These are phyloP conservation scores for Cladosporium oxysporum DNA, from an alignment of 2,329 filamentous ascomycete genomes.

Conservation along the genomic window DNA sequence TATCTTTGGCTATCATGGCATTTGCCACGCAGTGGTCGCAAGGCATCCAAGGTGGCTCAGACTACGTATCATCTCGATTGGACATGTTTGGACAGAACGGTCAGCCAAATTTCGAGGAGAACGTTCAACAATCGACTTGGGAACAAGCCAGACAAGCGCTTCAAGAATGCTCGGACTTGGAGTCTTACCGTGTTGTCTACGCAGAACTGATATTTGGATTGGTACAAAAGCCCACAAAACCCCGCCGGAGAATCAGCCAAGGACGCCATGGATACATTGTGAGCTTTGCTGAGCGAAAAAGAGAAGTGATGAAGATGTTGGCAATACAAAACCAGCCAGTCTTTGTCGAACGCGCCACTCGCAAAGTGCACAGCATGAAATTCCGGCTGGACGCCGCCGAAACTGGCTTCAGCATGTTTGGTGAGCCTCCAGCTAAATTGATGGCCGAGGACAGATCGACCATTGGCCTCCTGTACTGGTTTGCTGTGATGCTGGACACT, in stretches of 20 bases:
- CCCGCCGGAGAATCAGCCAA: background rate
- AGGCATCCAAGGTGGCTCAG: background rate
- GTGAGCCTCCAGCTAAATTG: background rate
- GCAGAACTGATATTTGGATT: slow-evolving; percentile 10
- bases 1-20: slow-evolving; percentile 11
- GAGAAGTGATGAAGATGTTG: slow-evolving; percentile 9
- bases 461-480: slow-evolving; percentile 8
- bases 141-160: slow-evolving; percentile 6
- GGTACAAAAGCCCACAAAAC: background rate
- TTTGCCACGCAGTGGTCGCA: slow-evolving; percentile 15
- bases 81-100: background rate
- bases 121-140: slow-evolving; percentile 3
- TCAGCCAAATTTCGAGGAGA: background rate
- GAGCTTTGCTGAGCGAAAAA: background rate
- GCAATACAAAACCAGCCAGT: slow-evolving; percentile 9
- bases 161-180: slow-evolving; percentile 2
- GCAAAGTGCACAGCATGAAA: slow-evolving; percentile 13
- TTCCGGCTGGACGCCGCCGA: slow-evolving; percentile 9
- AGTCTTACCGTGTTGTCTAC: slow-evolving; percentile 12
- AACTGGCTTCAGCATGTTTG: slow-evolving; percentile 11
- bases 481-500: slow-evolving; percentile 15
- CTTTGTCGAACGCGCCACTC: slow-evolving; percentile 5
- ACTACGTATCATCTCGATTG: background rate
- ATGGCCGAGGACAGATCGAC: slow-evolving; percentile 3
- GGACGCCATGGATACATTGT: background rate